Percentiles rank a stretch among this genome's conserved stretches.
Conservation (phyloP, 306 rosid genomes). For the Vigna reflexopilosa region DNA sequence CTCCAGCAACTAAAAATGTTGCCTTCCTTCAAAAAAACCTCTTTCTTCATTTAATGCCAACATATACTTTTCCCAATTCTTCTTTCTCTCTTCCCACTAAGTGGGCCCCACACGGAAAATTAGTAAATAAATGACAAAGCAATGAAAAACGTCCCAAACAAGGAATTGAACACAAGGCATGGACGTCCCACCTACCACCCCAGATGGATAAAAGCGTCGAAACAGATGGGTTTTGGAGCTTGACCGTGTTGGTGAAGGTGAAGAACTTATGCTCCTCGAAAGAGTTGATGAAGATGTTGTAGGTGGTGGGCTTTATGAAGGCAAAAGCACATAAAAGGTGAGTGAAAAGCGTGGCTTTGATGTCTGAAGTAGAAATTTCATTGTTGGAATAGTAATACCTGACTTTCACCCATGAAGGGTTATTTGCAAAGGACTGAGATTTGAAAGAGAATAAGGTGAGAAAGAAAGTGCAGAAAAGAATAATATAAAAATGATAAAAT, state of each 20-base stretch:
- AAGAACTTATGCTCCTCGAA: slow-evolving; percentile 42
- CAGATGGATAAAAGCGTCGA: slow-evolving; percentile 54
- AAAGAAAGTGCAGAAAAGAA: slow-evolving; percentile 10
- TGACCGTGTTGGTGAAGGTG: slow-evolving; percentile 48
- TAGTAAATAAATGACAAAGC: too few species aligned
- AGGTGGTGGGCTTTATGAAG: slow-evolving; percentile 39
- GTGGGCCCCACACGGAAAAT: too few species aligned
- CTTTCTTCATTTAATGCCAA: too few species aligned
- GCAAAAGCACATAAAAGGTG: slow-evolving; percentile 55
- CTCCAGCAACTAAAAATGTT: too few species aligned
- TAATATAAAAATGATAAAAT: too few species aligned
- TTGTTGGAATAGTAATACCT: slow-evolving; percentile 45
- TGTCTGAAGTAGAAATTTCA: slow-evolving; percentile 43
- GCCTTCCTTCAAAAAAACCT: too few species aligned
- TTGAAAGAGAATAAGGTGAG: slow-evolving; percentile 22
- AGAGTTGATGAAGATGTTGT: slow-evolving; percentile 44
- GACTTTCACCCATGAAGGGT: slow-evolving; percentile 43
- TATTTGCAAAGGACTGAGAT: slow-evolving; percentile 16
- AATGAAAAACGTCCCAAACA: too few species aligned
- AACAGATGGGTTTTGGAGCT: slow-evolving; percentile 55
- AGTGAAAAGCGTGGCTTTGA: slow-evolving; percentile 50
- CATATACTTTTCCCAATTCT: too few species aligned
- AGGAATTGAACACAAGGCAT: too few species aligned
- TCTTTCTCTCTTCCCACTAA: too few species aligned
- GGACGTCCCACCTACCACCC: neutral